Conservation (phyloP, 192 early-diverging fungal species). For the Rhizoclosmatium sp. region DNA sequence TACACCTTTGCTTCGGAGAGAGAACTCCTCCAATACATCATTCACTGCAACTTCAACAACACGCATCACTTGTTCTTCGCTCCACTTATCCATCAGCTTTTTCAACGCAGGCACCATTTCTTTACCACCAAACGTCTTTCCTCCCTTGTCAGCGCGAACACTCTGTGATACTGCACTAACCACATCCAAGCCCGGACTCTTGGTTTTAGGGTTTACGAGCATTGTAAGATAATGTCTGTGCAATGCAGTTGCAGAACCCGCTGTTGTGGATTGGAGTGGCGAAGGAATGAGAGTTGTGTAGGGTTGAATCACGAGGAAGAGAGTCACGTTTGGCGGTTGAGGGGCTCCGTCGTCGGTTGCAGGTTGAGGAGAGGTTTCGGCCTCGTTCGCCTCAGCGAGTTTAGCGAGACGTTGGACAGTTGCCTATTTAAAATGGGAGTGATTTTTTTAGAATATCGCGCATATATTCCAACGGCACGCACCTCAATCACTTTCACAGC, state of each 20-base stretch:
- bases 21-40: constrained; percentile 58
- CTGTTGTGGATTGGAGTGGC: constrained; percentile 19
- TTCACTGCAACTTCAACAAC: constrained; percentile 53
- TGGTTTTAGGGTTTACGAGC: constrained; percentile 25
- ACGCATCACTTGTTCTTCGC: constrained; percentile 40
- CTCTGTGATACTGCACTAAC: constrained; percentile 25
- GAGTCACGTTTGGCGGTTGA: constrained; percentile 25
- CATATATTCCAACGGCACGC: background rate
- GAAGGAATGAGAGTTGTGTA: constrained; percentile 35
- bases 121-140: constrained; percentile 22
- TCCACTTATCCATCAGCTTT: constrained; percentile 45
- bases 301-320: constrained; percentile 55
- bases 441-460: background rate
- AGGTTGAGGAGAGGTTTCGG: background rate
- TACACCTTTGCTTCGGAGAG: constrained; percentile 38
- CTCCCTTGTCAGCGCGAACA: constrained; percentile 31
- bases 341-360: background rate
- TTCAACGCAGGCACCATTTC: constrained; percentile 10
- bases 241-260: constrained; percentile 35
- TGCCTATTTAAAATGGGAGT: constrained; percentile 21
- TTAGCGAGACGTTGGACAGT: constrained; percentile 48
- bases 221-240: constrained; percentile 28
- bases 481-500: constrained; percentile 48
- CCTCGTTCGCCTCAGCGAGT: constrained; percentile 36
- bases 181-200: constrained; percentile 26